Conservation (phyloP, 139 green algal genomes). For the Coelastrella sp. region DNA sequence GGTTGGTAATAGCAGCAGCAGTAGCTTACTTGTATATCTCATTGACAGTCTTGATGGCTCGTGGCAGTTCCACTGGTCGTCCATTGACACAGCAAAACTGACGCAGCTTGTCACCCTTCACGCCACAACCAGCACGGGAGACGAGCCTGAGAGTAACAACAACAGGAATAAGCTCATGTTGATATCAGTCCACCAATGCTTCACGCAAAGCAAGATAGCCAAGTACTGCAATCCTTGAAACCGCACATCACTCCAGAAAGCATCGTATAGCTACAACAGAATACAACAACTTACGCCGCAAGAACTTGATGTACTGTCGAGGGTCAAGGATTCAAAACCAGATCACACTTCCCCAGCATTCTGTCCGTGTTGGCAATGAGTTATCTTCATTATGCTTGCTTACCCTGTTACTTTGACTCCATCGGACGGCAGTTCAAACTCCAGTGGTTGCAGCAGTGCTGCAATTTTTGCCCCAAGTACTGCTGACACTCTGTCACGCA, state of each 20-base stretch:
- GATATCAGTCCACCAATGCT: no score
- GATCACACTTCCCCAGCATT: no score
- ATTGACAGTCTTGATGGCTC: conserved; percentile 74
- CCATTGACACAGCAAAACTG: conserved; percentile 97
- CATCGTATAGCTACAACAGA: no score
- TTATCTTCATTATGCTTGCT: no score
- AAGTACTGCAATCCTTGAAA: no score
- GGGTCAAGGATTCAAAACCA: no score
- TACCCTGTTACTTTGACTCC: conserved; percentile 51
- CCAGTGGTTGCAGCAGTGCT: conserved; percentile 71
- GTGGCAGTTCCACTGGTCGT: conserved; percentile 92
- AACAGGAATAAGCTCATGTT: neutral
- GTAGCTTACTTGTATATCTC: conserved; percentile 72
- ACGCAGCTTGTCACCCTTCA: conserved; percentile 63
- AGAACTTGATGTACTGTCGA: no score
- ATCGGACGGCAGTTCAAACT: conserved; percentile 60
- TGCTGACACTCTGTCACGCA: conserved; percentile 81
- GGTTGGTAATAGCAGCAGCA: neutral
- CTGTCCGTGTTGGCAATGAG: no score
- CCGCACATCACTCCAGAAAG: no score
- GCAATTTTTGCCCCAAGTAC: conserved; percentile 87
- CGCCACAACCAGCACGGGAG: conserved; percentile 73
- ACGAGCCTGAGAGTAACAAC: conserved; percentile 68
- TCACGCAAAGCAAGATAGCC: no score
- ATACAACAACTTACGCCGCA: no score